These are phyloP conservation scores for Bullera alba DNA, from an alignment of 768 basidiomycete genomes.

Conservation along the genomic window DNA sequence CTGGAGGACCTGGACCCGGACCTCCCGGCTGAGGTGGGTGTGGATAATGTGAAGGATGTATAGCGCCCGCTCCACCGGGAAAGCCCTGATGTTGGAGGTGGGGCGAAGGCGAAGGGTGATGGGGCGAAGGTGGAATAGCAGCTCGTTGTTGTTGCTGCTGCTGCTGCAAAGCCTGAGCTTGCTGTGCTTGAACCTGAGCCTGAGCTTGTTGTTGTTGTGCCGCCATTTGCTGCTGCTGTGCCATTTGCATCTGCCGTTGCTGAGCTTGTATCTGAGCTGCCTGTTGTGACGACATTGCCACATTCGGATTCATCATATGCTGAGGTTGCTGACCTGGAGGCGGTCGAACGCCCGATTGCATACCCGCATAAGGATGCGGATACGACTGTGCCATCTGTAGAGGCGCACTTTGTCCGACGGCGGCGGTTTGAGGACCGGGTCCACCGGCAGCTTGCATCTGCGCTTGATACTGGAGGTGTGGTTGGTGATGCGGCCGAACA, in stretches of 20 bases:
- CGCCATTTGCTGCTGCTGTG: conserved; percentile 18
- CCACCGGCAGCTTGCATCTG: conserved; percentile 22
- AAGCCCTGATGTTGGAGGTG: conserved; percentile 36
- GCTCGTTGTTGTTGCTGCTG: conserved; percentile 14
- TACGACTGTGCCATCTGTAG: conserved; percentile 1
- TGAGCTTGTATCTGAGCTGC: conserved; percentile 8
- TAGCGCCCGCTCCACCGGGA: conserved; percentile 12
- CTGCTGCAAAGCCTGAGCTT: conserved; percentile 1
- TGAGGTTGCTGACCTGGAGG: neutral
- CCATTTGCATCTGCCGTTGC: conserved; percentile 9
- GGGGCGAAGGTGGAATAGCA: conserved; percentile 27
- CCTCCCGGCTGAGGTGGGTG: conserved; percentile 27
- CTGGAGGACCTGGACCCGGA: neutral
- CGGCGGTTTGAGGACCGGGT: neutral
- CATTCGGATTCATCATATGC: conserved; percentile 1
- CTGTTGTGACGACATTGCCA: conserved; percentile 25
- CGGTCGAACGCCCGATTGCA: neutral
- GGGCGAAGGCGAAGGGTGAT: conserved; percentile 36
- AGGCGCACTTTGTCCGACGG: conserved; percentile 5
- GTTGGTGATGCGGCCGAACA: neutral
- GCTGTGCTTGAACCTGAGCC: neutral
- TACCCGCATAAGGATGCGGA: neutral
- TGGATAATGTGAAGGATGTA: conserved; percentile 34
- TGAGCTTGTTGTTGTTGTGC: conserved; percentile 11
- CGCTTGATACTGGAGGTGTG: neutral